Conservation (phyloP, 371 early-diverging fungal species). For the Fennellomyces sp. region DNA sequence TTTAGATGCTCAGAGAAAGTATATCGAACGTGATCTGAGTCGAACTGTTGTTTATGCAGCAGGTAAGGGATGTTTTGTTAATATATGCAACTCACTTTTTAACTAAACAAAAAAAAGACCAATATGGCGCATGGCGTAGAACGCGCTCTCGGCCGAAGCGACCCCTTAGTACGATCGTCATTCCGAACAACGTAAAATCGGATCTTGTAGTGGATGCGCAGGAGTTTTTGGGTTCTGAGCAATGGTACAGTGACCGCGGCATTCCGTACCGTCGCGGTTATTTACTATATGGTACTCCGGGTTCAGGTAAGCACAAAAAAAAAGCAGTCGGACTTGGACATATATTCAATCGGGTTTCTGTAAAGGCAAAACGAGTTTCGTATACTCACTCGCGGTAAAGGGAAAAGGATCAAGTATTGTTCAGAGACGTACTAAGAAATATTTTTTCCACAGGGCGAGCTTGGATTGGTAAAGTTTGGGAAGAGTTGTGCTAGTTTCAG, state of each 20-base stretch:
- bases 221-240: conserved; percentile 75
- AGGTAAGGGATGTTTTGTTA: conserved; percentile 16
- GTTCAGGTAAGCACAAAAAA: conserved; percentile 59
- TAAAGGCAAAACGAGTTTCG: conserved; percentile 94
- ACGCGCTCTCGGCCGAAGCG: conserved; percentile 57
- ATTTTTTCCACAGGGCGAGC: conserved; percentile 60
- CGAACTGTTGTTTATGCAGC: conserved; percentile 73
- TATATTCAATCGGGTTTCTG: conserved; percentile 73
- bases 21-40: conserved; percentile 59
- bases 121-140: conserved; percentile 69
- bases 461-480: conserved; percentile 58
- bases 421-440: not conserved
- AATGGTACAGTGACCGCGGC: conserved; percentile 90
- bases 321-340: conserved; percentile 56
- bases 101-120: conserved; percentile 30
- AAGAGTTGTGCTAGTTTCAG: too few relatives aligned
- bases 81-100: not conserved
- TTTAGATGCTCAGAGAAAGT: conserved; percentile 55
- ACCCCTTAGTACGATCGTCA: conserved; percentile 67
- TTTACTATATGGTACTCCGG: conserved; percentile 70
- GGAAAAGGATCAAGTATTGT: not conserved
- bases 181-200: conserved; percentile 61
- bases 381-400: conserved; percentile 86
- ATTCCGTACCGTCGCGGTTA: conserved; percentile 93
- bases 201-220: conserved; percentile 77